Base-by-base conservation (phyloP, 1,284 basidiomycete species). In the Gomphus bonarii region DNA sequence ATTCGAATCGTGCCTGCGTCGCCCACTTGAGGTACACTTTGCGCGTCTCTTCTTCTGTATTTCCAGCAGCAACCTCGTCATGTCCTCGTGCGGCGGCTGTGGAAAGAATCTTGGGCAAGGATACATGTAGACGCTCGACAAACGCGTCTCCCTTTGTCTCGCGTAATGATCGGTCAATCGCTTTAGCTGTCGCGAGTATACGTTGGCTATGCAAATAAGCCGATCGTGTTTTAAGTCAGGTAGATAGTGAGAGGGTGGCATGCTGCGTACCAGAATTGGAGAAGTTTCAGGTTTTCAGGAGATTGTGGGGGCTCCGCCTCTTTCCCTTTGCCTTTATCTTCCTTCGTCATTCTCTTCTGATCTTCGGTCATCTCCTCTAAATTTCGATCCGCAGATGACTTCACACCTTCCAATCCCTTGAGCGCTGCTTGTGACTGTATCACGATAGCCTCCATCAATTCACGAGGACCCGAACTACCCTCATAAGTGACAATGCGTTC, bases 351-450 rank as follows among this genome's bases (percentile, higher is more conserved):
- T 36, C 87, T 84, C 68, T 90, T 90, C 72, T 89, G 81, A 68
- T 87, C 84, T 68, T 91, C 88, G 0, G 86, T 89, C 74, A 89
- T 79, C 67, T 87, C 85, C 58, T 76, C 76, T n/a, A 72, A 68
- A 25, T 68, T 67, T 9, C 67, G 62, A 57, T 83, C 79, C 14
- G 69, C 66, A 3, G 22, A 8, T 20, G 72, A 68, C 64, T 81
- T 87, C 50, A 74, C 69, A 14, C 82, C 80, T 66, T 90, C 85
- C 40, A 94, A 70, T 4, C 90, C 88, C 67, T 91, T 92, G 63
- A 91, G 73, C 2, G 91, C 91, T 12, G 91, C 90, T 57, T 84
- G 81, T 1, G 91, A 90, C 70, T 97, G 93, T 55, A 93, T 91
- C 46, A 86, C 86, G 60, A 94, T 86, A 3, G 81, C 85, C 69